phyloP scores from a whole-genome alignment of 495 filamentous ascomycete genomes.

The Patellaria atrata region DNA sequence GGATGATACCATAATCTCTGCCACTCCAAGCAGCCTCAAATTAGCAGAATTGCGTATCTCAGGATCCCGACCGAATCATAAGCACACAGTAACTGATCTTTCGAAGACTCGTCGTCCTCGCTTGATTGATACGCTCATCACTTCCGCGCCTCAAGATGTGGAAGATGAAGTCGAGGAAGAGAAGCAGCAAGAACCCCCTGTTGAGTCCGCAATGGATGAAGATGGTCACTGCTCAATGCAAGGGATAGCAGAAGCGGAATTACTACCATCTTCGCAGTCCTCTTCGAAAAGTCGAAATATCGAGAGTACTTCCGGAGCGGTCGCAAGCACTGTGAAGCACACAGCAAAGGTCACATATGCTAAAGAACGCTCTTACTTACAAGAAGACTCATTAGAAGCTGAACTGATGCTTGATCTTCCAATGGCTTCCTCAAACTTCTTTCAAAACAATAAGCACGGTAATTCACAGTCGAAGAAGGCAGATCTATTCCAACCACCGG shows the following conservation, averaged over 20 bases:
- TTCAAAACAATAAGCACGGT: no score
- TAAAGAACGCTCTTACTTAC: slow-evolving; percentile 44
- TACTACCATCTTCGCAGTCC: slow-evolving; percentile 7
- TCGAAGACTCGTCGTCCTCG: slow-evolving; percentile 12
- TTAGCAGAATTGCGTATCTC: slow-evolving; percentile 18
- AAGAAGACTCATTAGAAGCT: slow-evolving; percentile 30
- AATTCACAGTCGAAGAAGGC: no score
- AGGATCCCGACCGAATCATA: slow-evolving; percentile 10
- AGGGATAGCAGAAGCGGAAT: slow-evolving; percentile 1
- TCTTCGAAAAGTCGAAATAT: slow-evolving; percentile 7
- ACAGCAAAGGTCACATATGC: slow-evolving; percentile 44
- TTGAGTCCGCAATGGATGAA: not conserved
- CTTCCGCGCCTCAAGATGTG: slow-evolving; percentile 10
- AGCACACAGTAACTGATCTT: no score
- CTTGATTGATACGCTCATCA: slow-evolving; percentile 22
- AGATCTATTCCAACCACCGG: no score
- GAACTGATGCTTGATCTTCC: slow-evolving; percentile 15
- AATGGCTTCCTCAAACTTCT: slow-evolving; percentile 13
- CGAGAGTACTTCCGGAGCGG: not conserved
- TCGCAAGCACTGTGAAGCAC: slow-evolving; percentile 8
- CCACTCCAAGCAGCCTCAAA: slow-evolving; percentile 18
- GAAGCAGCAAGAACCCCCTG: slow-evolving; percentile 6
- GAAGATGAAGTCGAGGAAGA: slow-evolving; percentile 12
- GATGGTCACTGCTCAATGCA: not conserved
- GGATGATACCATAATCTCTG: slow-evolving; percentile 3